A percentile compares a stretch with the other conserved stretches of the same genome.
Evolutionary conservation across 2,329 filamentous ascomycete species (phyloP).

Genomic region (Erysiphe neolycopersici): DNA sequence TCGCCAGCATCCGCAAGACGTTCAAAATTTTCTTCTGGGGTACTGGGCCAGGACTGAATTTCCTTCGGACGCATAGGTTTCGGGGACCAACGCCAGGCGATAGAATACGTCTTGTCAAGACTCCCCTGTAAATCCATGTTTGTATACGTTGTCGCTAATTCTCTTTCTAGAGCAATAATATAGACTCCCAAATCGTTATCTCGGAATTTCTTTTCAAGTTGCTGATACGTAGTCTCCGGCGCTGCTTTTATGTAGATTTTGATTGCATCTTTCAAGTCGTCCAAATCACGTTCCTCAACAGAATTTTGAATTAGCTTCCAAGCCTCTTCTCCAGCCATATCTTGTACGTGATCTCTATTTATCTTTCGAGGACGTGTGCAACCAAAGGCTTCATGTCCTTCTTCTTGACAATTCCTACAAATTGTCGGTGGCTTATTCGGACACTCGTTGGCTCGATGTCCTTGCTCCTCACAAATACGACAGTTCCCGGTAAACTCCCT

Average conservation of each 20-base stretch:
- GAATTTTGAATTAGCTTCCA: slow-evolving; percentile 29
- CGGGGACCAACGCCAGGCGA: slow-evolving; percentile 32
- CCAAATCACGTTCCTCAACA: slow-evolving; percentile 26
- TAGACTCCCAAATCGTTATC: slow-evolving; percentile 25
- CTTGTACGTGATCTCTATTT: slow-evolving; percentile 23
- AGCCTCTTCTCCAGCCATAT: slow-evolving; percentile 25
- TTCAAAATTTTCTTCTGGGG: slow-evolving; percentile 29
- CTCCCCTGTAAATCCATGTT: slow-evolving; percentile 50
- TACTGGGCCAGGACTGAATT: slow-evolving; percentile 30
- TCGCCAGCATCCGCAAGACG: slow-evolving; percentile 42
- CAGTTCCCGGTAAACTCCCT: slow-evolving; percentile 28
- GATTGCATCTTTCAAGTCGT: slow-evolving; percentile 32
- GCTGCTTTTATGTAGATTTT: slow-evolving; percentile 33
- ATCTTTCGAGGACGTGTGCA: slow-evolving; percentile 35
- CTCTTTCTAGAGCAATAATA: slow-evolving; percentile 34
- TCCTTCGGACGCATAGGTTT: slow-evolving; percentile 32
- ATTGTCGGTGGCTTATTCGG: slow-evolving; percentile 26
- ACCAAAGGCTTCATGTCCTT: slow-evolving; percentile 27
- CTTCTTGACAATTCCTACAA: slow-evolving; percentile 34
- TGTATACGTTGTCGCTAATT: slow-evolving; percentile 28
- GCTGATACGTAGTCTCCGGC: slow-evolving; percentile 28
- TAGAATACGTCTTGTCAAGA: slow-evolving; percentile 33
- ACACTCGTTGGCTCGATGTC: slow-evolving; percentile 34
- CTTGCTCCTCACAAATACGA: slow-evolving; percentile 25
- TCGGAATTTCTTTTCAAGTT: slow-evolving; percentile 35